Conservation (phyloP, 306 rosid genomes). For the Trichosanthes cucumerina region DNA sequence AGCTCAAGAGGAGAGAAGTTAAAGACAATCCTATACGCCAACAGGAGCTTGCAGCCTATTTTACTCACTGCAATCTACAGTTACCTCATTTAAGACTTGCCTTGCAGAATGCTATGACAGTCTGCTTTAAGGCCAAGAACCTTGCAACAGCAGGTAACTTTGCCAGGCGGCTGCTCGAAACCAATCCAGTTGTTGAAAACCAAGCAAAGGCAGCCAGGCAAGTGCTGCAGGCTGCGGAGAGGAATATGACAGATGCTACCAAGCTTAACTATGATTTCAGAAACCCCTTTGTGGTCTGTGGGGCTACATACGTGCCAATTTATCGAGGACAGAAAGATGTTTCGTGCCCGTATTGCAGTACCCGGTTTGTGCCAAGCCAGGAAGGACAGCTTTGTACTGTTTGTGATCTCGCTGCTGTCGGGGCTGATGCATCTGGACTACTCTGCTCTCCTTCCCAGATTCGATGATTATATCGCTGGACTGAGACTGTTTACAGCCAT, state of each 20-base stretch:
- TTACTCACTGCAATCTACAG: slow-evolving; percentile 94
- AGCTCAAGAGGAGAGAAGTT: slow-evolving; percentile 74
- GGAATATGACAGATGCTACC: slow-evolving; percentile 62
- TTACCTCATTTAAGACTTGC: slow-evolving; percentile 85
- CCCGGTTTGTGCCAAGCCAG: slow-evolving; percentile 52
- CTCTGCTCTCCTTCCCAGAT: slow-evolving; percentile 74
- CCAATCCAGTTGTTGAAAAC: slow-evolving; percentile 71
- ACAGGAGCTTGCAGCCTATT: slow-evolving; percentile 95
- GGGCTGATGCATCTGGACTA: slow-evolving; percentile 90
- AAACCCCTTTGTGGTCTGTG: slow-evolving; percentile 86
- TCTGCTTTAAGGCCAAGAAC: slow-evolving; percentile 78
- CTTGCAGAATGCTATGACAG: slow-evolving; percentile 56
- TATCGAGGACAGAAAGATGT: slow-evolving; percentile 86
- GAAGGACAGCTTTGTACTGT: slow-evolving; percentile 25
- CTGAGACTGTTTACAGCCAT: background rate
- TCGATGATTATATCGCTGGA: slow-evolving; percentile 30
- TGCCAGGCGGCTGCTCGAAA: slow-evolving; percentile 82
- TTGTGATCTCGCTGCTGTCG: slow-evolving; percentile 74
- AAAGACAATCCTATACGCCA: slow-evolving; percentile 60
- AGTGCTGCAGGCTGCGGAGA: slow-evolving; percentile 88
- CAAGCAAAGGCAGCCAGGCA: slow-evolving; percentile 82
- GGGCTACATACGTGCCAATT: slow-evolving; percentile 80
- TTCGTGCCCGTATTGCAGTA: slow-evolving; percentile 72
- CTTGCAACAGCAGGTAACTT: slow-evolving; percentile 79
- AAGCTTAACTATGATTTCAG: slow-evolving; percentile 80